Percentiles rank a stretch among this genome's conserved stretches.
Evolutionary conservation across 2,329 filamentous ascomycete genomes (phyloP).

Genomic region (Coniochaeta sp.): DNA sequence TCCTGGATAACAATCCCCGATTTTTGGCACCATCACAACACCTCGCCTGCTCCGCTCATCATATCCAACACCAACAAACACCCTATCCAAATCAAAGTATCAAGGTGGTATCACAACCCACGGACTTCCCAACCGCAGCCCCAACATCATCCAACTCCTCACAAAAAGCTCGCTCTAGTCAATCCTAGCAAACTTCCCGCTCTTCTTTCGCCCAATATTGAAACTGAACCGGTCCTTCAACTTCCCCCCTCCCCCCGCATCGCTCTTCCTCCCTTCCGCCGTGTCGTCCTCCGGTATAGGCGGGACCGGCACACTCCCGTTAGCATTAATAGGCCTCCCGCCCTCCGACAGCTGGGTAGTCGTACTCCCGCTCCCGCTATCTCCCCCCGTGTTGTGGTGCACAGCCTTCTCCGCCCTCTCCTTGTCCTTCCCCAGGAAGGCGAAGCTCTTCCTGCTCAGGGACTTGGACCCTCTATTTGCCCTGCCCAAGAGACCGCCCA

Average conservation of each 20-base stretch:
- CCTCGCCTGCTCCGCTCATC: background rate
- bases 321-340: conserved; percentile 12
- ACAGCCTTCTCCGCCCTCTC: background rate
- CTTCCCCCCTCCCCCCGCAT: conserved; percentile 23
- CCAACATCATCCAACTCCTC: background rate
- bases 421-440: conserved; percentile 47
- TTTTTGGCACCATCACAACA: background rate
- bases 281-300: background rate
- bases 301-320: conserved; percentile 11
- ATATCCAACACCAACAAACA: no score
- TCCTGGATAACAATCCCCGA: background rate
- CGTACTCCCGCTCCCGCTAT: conserved; percentile 10
- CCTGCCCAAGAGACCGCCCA: conserved; percentile 49
- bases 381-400: conserved; percentile 21
- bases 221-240: conserved; percentile 61
- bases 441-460: conserved; percentile 68
- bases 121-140: no score
- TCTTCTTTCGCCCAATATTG: conserved; percentile 65
- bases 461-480: conserved; percentile 70
- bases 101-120: conserved; percentile 6
- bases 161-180: background rate
- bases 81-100: no score
- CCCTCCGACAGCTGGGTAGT: conserved; percentile 4
- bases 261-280: conserved; percentile 30
- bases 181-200: conserved; percentile 30